Evolutionary conservation across 305 asterid genomes (phyloP).

Genomic region (Caryopteris hybrid): DNA sequence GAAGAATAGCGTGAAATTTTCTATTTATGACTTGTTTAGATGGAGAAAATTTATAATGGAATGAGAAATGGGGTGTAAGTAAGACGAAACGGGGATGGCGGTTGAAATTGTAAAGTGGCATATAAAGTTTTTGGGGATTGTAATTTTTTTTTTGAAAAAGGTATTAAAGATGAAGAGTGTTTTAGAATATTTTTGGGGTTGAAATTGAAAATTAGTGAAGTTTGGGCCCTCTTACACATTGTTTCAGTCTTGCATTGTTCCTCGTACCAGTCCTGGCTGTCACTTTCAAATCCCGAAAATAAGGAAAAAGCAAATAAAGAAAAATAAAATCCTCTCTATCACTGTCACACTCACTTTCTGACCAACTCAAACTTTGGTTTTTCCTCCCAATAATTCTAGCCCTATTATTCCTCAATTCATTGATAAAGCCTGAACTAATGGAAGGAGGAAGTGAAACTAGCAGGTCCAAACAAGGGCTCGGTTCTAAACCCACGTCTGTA

Average conservation of each 20-base stretch:
- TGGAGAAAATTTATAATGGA: no score
- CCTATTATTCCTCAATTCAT: neutral
- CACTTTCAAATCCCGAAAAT: neutral
- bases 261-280: neutral
- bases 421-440: slow-evolving; percentile 5
- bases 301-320: neutral
- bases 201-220: neutral
- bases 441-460: slow-evolving; percentile 27
- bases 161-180: neutral
- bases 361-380: slow-evolving; percentile 16
- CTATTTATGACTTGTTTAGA: no score
- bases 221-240: neutral
- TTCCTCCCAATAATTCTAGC: slow-evolving; percentile 2
- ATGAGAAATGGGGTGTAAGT: no score
- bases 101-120: neutral
- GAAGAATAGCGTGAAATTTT: no score
- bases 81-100: no score
- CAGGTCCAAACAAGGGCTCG: slow-evolving; percentile 23
- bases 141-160: no score
- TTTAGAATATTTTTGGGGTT: neutral
- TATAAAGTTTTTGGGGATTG: no score
- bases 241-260: neutral
- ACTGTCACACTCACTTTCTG: neutral
- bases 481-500: slow-evolving; percentile 28
- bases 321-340: neutral